A percentile compares a stretch with the other conserved stretches of the same genome.
Conservation (phyloP, 2,329 filamentous ascomycete species). For the Fusarium miscanthi region DNA sequence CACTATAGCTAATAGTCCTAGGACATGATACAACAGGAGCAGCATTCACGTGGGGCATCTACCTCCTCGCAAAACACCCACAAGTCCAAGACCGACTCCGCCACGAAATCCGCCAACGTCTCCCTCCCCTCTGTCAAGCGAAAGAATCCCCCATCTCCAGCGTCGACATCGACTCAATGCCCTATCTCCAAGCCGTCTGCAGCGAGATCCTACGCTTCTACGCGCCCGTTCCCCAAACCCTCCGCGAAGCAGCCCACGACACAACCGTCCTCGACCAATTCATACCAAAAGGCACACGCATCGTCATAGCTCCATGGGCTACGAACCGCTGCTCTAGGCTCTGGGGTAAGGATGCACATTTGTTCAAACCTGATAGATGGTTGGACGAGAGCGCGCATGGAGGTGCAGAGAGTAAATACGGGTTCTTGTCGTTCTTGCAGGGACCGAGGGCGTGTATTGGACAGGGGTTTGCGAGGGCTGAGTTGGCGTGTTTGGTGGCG, state of each 20-base stretch:
- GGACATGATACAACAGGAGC: slow-evolving; percentile 83
- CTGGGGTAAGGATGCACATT: slow-evolving; percentile 79
- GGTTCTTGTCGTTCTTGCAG: slow-evolving; percentile 84
- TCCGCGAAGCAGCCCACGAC: slow-evolving; percentile 72
- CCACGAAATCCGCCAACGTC: slow-evolving; percentile 70
- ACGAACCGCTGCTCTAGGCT: slow-evolving; percentile 74
- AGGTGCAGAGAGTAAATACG: slow-evolving; percentile 79
- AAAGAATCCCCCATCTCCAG: slow-evolving; percentile 48
- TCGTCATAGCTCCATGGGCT: slow-evolving; percentile 74
- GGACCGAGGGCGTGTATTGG: slow-evolving; percentile 89
- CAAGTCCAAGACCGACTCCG: slow-evolving; percentile 75
- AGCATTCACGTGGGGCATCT: slow-evolving; percentile 77
- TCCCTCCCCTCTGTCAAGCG: slow-evolving; percentile 60
- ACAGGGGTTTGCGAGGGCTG: slow-evolving; percentile 79
- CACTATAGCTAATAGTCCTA: background rate
- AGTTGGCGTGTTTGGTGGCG: slow-evolving; percentile 88
- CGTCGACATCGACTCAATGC: slow-evolving; percentile 74
- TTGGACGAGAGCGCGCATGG: slow-evolving; percentile 69
- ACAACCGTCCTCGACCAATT: slow-evolving; percentile 72
- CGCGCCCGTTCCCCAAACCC: slow-evolving; percentile 75
- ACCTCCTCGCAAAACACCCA: slow-evolving; percentile 72
- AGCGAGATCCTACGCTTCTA: slow-evolving; percentile 80
- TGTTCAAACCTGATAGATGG: slow-evolving; percentile 85
- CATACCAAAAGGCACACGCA: slow-evolving; percentile 75
- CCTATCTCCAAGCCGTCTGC: slow-evolving; percentile 82